These are phyloP conservation scores for Eutrema yunnanense DNA, from an alignment of 345 rosid genomes.

Conservation along the genomic window DNA sequence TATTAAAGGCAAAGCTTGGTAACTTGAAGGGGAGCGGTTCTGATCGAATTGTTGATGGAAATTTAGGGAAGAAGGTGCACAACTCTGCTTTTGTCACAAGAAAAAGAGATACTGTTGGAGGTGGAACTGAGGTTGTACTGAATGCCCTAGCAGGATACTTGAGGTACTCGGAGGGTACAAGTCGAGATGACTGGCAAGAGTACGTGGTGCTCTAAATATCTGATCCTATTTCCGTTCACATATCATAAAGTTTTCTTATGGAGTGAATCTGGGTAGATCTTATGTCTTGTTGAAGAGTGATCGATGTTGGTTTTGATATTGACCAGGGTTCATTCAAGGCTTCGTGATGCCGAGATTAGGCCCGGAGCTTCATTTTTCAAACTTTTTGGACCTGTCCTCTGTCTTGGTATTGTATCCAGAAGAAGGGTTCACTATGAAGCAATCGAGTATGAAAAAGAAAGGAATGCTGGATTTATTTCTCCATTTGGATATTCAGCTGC, in stretches of 20 bases:
- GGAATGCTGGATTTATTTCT: constrained; percentile 81
- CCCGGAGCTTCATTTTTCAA: constrained; percentile 74
- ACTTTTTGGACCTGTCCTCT: constrained; percentile 70
- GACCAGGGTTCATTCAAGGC: constrained; percentile 64
- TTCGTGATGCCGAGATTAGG: constrained; percentile 52
- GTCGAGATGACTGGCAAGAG: constrained; percentile 89
- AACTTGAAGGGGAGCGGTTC: constrained; percentile 18
- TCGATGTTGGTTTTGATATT: neutral
- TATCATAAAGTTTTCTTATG: neutral
- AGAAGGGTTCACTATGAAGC: constrained; percentile 75
- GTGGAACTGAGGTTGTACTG: constrained; percentile 56
- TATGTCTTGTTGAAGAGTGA: constrained; percentile 13
- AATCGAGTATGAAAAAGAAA: constrained; percentile 71
- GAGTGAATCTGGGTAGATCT: neutral
- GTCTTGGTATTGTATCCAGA: constrained; percentile 76
- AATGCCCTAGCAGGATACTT: constrained; percentile 74
- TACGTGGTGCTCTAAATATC: constrained; percentile 34
- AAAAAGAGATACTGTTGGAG: constrained; percentile 53
- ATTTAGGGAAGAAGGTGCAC: constrained; percentile 31
- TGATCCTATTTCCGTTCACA: neutral
- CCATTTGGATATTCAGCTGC: constrained; percentile 81
- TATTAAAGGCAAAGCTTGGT: constrained; percentile 37
- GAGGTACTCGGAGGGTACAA: constrained; percentile 86
- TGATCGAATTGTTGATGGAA: constrained; percentile 17
- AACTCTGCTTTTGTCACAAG: constrained; percentile 58